Conservation (phyloP, 2,329 filamentous ascomycete species). For the Fusarium globosum region DNA sequence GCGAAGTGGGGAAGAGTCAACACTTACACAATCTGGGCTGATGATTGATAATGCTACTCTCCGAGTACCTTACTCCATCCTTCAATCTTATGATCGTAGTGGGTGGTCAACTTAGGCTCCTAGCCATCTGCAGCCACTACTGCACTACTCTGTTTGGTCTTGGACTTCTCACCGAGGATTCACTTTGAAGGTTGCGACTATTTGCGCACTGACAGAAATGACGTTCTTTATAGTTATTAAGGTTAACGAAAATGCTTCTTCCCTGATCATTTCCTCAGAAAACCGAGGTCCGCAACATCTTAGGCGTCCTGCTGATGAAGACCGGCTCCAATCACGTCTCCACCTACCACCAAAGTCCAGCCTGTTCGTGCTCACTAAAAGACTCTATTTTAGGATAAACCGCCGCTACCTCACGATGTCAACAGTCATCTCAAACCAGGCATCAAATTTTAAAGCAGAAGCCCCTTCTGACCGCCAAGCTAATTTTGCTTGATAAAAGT, state of each 20-base stretch:
- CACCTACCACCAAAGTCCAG: not conserved
- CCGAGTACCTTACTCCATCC: not conserved
- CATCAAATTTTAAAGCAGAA: not conserved
- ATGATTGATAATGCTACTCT: constrained; percentile 18
- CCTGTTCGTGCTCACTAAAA: not conserved
- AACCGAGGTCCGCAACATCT: constrained; percentile 21
- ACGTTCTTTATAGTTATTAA: not conserved
- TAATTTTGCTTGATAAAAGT: not conserved
- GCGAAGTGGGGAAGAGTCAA: constrained; percentile 8
- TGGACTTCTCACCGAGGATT: not conserved
- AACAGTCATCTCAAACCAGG: constrained; percentile 1
- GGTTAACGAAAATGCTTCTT: not conserved
- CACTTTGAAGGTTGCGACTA: not conserved
- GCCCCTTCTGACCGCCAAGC: not conserved
- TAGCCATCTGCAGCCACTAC: not conserved
- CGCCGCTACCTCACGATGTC: constrained; percentile 10
- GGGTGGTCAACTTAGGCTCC: not conserved
- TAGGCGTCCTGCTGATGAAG: constrained; percentile 7
- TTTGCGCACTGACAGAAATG: not conserved
- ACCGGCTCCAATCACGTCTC: constrained; percentile 1
- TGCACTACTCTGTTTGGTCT: not conserved
- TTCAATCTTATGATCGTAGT: constrained; percentile 11
- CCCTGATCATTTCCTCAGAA: not conserved
- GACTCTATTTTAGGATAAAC: constrained; percentile 37
- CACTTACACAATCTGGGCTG: constrained; percentile 32